phyloP scores from a whole-genome alignment of 192 early-diverging fungal species.

The Coemansia reversa region DNA sequence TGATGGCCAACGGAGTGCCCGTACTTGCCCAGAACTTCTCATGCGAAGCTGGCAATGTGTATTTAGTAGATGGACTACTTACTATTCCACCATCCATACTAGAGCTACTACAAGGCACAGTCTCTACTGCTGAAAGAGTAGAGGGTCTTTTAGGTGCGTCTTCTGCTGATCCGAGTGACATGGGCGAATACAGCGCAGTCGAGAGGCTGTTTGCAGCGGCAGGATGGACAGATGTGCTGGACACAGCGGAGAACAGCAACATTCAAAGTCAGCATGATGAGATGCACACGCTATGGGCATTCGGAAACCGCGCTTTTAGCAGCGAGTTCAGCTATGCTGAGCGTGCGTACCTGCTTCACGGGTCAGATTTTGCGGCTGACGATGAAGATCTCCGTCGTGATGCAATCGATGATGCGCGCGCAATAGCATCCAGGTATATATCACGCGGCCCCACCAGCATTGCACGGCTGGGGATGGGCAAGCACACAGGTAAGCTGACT shows the following conservation, averaged over 20 bases:
- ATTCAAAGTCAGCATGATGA: not conserved
- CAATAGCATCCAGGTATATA: constrained; percentile 26
- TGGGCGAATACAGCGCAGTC: constrained; percentile 23
- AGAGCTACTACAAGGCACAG: constrained; percentile 21
- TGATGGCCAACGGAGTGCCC: constrained; percentile 34
- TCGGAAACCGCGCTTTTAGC: constrained; percentile 39
- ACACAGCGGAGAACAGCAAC: not conserved
- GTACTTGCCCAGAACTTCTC: constrained; percentile 32
- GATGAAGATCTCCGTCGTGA: constrained; percentile 21
- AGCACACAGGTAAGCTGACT: constrained; percentile 31
- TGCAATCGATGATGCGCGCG: constrained; percentile 29
- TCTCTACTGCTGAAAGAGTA: not conserved
- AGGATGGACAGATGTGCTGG: constrained; percentile 37
- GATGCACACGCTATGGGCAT: constrained; percentile 53
- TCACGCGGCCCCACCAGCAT: constrained; percentile 32
- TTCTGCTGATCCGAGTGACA: not conserved
- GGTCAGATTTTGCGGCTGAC: constrained; percentile 36
- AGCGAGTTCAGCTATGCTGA: constrained; percentile 31
- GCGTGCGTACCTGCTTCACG: constrained; percentile 43
- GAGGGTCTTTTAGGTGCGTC: not conserved
- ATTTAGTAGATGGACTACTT: constrained; percentile 40
- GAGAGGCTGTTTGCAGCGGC: constrained; percentile 35
- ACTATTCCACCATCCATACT: constrained; percentile 40
- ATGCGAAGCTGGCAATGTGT: constrained; percentile 42
- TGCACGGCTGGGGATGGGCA: constrained; percentile 38